Evolutionary conservation across 1,284 basidiomycete species (phyloP).

Genomic region (Stygiomarasmius scandens): DNA sequence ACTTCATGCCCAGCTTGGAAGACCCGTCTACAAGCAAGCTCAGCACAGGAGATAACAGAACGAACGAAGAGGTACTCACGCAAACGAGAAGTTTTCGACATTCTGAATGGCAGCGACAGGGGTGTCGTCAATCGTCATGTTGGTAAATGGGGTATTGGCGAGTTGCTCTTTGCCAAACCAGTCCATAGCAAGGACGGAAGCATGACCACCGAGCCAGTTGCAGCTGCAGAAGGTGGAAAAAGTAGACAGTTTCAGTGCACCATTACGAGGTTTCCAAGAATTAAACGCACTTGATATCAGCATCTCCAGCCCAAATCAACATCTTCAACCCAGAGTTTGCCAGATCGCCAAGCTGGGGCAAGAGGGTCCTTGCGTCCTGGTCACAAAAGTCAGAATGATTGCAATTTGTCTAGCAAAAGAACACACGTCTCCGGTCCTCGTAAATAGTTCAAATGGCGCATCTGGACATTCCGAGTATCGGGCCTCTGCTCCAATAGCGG

Average conservation of each 20-base stretch:
- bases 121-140: constrained; percentile 55
- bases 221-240: constrained; percentile 39
- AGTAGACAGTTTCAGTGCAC: constrained; percentile 1
- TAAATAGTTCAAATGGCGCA: constrained; percentile 42
- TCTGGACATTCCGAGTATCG: constrained; percentile 51
- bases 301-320: constrained; percentile 67
- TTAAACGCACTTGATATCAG: constrained; percentile 58
- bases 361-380: constrained; percentile 55
- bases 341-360: constrained; percentile 54
- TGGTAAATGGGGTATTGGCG: constrained; percentile 52
- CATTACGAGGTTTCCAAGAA: not conserved
- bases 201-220: constrained; percentile 65
- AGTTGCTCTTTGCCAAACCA: constrained; percentile 60
- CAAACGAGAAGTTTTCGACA: constrained; percentile 66
- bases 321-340: constrained; percentile 58
- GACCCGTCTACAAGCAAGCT: constrained; percentile 41
- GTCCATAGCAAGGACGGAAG: constrained; percentile 58
- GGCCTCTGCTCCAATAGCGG: constrained; percentile 53
- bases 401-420: not conserved
- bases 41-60: not conserved
- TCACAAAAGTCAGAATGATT: not conserved
- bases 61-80: constrained; percentile 38
- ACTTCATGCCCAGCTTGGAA: constrained; percentile 62
- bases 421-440: constrained; percentile 41
- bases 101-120: constrained; percentile 62